Conservation (phyloP, 2,329 filamentous ascomycete species). For the Fusarium vanettenii region DNA sequence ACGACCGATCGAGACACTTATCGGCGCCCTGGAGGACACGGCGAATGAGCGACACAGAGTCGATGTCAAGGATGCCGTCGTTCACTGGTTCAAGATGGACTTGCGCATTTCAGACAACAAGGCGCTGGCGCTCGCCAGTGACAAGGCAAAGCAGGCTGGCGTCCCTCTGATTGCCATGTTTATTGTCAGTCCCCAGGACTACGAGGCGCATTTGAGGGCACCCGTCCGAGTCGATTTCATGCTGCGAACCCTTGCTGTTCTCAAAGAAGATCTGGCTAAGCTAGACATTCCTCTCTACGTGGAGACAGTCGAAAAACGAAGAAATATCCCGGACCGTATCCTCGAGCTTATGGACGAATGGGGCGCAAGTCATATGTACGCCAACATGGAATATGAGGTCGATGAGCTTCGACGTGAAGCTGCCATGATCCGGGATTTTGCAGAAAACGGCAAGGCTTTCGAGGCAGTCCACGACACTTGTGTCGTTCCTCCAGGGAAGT, state of each 20-base stretch:
- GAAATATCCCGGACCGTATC: constrained; percentile 69
- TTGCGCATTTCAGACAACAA: constrained; percentile 80
- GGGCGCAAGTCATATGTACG: constrained; percentile 80
- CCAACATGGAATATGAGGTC: constrained; percentile 92
- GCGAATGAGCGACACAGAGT: constrained; percentile 63
- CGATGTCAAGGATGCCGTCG: constrained; percentile 69
- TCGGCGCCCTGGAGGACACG: constrained; percentile 71
- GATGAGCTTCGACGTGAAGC: constrained; percentile 87
- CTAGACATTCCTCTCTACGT: constrained; percentile 83
- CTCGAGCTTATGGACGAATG: constrained; percentile 75
- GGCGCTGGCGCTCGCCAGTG: constrained; percentile 73
- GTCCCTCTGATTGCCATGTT: constrained; percentile 82
- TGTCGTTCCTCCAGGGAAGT: constrained; percentile 78
- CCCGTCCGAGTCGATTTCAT: constrained; percentile 83
- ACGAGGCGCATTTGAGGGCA: constrained; percentile 81
- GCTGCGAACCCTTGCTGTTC: constrained; percentile 73
- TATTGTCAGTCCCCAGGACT: constrained; percentile 85
- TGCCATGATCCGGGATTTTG: constrained; percentile 68
- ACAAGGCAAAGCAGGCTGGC: constrained; percentile 72
- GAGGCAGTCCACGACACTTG: constrained; percentile 85
- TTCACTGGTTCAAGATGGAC: constrained; percentile 94
- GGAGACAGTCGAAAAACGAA: constrained; percentile 76
- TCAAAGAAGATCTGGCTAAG: constrained; percentile 74
- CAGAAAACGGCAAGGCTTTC: constrained; percentile 74
- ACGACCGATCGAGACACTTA: constrained; percentile 78